Base-by-base conservation (phyloP, 495 filamentous ascomycete genomes). In the Podospora bellae-mahoneyi region DNA sequence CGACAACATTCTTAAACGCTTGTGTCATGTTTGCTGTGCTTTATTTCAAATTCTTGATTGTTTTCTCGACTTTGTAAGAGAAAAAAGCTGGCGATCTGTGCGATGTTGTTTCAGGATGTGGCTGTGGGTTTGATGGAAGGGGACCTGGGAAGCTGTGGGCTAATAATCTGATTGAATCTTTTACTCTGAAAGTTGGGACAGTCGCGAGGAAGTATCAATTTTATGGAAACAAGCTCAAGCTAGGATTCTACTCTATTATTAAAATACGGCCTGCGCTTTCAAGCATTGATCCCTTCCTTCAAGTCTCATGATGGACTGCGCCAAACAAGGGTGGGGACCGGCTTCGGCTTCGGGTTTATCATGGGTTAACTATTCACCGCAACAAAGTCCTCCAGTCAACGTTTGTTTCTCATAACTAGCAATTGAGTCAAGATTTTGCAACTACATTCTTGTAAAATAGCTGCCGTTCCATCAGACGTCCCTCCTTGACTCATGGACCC, bases 1-100 rank as follows among this genome's bases (percentile, higher is more conserved):
- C 74, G 5, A 76, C 70, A 28, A 76, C 63, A 10, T 76, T 76
- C 34, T 54, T 68, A 2, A 73, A 63, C 6, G 48, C 48, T 16
- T 57, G 19, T 15, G 71, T 64, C 69, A 68, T 68, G 5, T 7
- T 61, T 20, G 56, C 19, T 58, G 3, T 10, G 9, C 7, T 16
- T 48, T 48, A 48, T 48, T 39, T 39, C 34, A 10, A 39, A 10
- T 0, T 5, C 5, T 39, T 39, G 10, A 23, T 23, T 39, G 34
- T 39, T 39, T 10, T 6, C 56, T 27, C 4, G 13, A 9, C 6
- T 58, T 27, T 19, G 18, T 20, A 20, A 58, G 30, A 7, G 30
- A 7, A 32, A 32, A 32, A 32, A 32, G 7, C 30, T 32, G 23
- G 3, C 5, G 23, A 58, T 20, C n/a, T 5, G 56, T 20, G n/a